Evolutionary conservation across 306 rosid genomes (phyloP), one percentile per base, ranked within the genome.

Genomic region (Cicer cuneatum): DNA sequence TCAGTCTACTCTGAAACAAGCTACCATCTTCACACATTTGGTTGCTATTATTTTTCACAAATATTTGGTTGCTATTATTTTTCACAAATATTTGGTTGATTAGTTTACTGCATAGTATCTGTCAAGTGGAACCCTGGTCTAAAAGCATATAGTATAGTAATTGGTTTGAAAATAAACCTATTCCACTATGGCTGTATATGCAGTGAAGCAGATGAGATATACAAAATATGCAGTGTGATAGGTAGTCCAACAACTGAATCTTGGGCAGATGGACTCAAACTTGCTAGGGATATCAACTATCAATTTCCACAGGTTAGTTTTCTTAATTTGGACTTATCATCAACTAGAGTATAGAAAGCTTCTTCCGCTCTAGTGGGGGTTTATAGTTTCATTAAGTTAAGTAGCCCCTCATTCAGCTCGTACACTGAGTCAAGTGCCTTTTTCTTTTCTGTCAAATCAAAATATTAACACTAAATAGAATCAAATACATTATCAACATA

Each of bases 151-250:
- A 46, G 57, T 70, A 5, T 74, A 39, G 54, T 61, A 15, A 54
- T 10, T 65, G 29, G 42, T 16, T 42, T 54, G 64, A 13, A 38
- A 66, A 45, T 56, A 10, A 60, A 71, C 60, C 18, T 65, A 45
- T 72, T 63, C 75, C 42, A 13, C 72, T 41, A 51, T 81, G 43
- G 43, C 47, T 58, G 56, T 73, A 12, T 35, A 10, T 85, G 81
- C 98, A 94, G 98, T 81, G 98, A 92, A 83, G 90, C 89, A 15
- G 99, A 94, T 83, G 97, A 94, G 79, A 87, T 94, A 64, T 84
- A 85, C 83, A 94, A 94, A 87, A 92, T 94, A 60, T 94, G 99
- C 78, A 77, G 92, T 74, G 93, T 94, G 68, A 85, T 92, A 11
- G 97, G 99, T 78, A 94, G 89, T 66, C 99, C 99, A 71, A 94